phyloP scores from a whole-genome alignment of 2,329 filamentous ascomycete genomes.

The Claviceps pazoutovae region DNA sequence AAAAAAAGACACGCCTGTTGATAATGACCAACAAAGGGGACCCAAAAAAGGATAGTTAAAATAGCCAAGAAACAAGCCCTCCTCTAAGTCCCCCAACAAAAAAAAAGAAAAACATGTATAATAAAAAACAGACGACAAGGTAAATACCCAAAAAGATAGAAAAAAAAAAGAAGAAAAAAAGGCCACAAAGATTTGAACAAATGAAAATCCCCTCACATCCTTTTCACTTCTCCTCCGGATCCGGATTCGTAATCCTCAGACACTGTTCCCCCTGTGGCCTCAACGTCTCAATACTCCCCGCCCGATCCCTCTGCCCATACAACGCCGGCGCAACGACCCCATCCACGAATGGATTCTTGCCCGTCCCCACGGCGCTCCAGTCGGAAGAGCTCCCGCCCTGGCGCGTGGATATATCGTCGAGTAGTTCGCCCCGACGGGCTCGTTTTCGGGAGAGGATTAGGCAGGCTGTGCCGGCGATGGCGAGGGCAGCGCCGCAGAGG shows the following conservation, averaged over 20 bases:
- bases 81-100: too few relatives aligned
- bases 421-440: neutral
- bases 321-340: neutral
- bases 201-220: neutral
- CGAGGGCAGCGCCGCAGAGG: neutral
- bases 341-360: constrained; percentile 2
- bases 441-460: neutral
- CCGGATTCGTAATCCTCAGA: constrained; percentile 2
- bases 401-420: neutral
- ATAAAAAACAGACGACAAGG: neutral
- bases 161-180: neutral
- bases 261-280: neutral
- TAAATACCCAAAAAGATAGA: neutral
- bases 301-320: constrained; percentile 1
- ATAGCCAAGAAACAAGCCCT: too few relatives aligned
- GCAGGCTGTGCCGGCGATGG: neutral
- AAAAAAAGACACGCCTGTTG: too few relatives aligned
- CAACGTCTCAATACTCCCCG: constrained; percentile 2
- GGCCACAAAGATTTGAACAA: neutral
- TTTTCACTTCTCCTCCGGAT: constrained; percentile 1
- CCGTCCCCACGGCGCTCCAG: neutral
- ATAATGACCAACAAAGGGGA: too few relatives aligned
- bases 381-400: neutral
- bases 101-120: too few relatives aligned
- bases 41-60: too few relatives aligned